Evolutionary conservation across 139 green algal genomes (phyloP), one percentile per base, ranked within the genome.

Genomic region (Coelastrella sp.): DNA sequence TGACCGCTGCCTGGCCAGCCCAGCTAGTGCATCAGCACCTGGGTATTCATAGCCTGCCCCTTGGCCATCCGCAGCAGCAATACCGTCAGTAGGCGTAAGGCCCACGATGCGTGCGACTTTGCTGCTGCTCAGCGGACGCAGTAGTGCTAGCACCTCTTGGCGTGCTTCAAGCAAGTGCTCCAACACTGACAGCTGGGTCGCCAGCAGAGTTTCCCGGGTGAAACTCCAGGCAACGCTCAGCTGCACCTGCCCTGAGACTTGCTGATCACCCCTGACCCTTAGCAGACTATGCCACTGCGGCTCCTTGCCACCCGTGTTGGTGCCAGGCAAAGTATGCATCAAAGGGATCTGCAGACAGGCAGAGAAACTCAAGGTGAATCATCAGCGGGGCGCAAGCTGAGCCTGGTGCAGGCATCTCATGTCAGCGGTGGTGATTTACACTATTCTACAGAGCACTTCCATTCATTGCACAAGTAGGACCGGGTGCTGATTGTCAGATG

Each of bases 201-300:
- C 93, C 68, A 98, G 94, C 91, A 98, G 92, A n/a, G 93, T 94
- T 73, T 95, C 92, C 0, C 92, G 92, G 0, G 93, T 98, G n/a
- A 98, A 92, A 87, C 96, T 95, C 96, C 96, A 98, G 59, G 93
- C 78, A 59, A 98, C 96, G 16, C 89, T 88, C 73, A 98, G 32
- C 87, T 91, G 66, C 64, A 91, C 32, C 19, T 91, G 65, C 47
- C 87, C 87, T 83, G 78, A 90, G 22, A 97, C 92, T 0, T 65
- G n/a, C 47, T 97, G 93, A 17, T 22, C 56, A 3, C 94, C 92
- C 13, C 75, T 66, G 54, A 92, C 85, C 60, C 95, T 90, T 87
- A 92, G 93, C 68, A 97, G 86, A 2, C 91, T 89, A 89, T 93
- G 95, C 93, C 93, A 96, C 0, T 83, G 66, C 19, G 83, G 23